Evolutionary conservation across 2,329 filamentous ascomycete genomes (phyloP).

Genomic region (Periconia digitata): DNA sequence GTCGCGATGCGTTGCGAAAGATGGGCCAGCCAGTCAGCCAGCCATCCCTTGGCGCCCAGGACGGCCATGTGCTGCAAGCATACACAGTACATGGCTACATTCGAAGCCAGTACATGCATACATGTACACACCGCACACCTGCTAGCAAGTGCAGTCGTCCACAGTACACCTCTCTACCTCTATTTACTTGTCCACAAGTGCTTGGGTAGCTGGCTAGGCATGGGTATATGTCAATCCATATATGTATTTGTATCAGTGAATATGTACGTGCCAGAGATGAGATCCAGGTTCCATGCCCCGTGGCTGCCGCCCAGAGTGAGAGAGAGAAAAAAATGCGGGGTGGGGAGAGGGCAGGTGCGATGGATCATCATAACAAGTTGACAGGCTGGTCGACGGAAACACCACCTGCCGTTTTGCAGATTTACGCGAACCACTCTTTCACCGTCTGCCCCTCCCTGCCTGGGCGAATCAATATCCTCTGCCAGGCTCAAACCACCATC

Average conservation of each 20-base stretch:
- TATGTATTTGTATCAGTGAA: background rate
- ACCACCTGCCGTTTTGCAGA: background rate
- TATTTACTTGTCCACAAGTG: too few relatives aligned
- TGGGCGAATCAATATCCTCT: conserved; percentile 11
- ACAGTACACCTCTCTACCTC: background rate
- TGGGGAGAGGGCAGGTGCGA: background rate
- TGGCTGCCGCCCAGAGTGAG: background rate
- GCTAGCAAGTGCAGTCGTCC: background rate
- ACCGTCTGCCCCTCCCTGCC: conserved; percentile 4
- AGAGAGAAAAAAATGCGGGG: background rate
- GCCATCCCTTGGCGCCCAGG: too few relatives aligned
- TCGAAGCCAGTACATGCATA: too few relatives aligned
- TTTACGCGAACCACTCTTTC: conserved; percentile 14
- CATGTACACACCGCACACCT: too few relatives aligned
- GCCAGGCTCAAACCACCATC: background rate
- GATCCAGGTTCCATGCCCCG: background rate
- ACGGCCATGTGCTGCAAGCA: too few relatives aligned
- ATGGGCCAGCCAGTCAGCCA: too few relatives aligned
- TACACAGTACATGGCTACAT: too few relatives aligned
- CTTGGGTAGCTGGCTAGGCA: too few relatives aligned
- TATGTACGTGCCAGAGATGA: too few relatives aligned
- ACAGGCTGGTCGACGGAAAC: too few relatives aligned
- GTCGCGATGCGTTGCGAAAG: too few relatives aligned
- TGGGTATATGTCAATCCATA: background rate
- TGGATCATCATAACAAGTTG: background rate